Conservation (phyloP, 2,329 filamentous ascomycete species). For the Cordyceps militaris region DNA sequence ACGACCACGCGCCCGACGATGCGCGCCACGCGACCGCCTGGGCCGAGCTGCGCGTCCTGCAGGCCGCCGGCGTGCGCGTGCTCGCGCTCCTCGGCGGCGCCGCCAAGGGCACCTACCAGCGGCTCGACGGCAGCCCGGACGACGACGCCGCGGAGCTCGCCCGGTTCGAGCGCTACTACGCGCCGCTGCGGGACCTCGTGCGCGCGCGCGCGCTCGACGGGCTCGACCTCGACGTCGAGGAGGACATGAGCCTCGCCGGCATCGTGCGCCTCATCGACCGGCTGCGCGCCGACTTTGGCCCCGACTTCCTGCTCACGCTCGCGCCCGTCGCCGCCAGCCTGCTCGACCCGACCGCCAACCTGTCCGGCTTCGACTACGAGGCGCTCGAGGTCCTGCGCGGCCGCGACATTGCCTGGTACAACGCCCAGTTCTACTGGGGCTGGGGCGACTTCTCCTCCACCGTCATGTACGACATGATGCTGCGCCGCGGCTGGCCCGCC, state of each 20-base stretch:
- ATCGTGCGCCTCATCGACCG: conserved; percentile 61
- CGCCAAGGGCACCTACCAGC: conserved; percentile 61
- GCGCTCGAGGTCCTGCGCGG: conserved; percentile 63
- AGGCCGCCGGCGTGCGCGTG: conserved; percentile 68
- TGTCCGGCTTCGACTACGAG: conserved; percentile 78
- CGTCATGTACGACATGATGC: conserved; percentile 42
- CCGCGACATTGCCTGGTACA: conserved; percentile 72
- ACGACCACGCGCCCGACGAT: conserved; percentile 67
- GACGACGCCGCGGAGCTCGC: conserved; percentile 26
- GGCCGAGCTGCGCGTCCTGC: conserved; percentile 66
- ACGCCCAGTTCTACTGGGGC: conserved; percentile 87
- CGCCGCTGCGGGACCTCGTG: conserved; percentile 59
- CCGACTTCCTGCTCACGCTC: conserved; percentile 67
- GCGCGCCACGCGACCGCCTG: conserved; percentile 65
- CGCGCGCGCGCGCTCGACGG: conserved; percentile 57
- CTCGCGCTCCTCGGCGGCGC: conserved; percentile 85
- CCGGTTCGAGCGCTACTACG: conserved; percentile 68
- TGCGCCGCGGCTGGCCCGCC: conserved; percentile 62
- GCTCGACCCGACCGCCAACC: conserved; percentile 47
- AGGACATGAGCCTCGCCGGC: conserved; percentile 60
- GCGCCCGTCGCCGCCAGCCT: conserved; percentile 74
- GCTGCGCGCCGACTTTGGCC: conserved; percentile 61
- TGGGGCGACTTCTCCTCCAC: conserved; percentile 57
- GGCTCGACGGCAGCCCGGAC: conserved; percentile 45
- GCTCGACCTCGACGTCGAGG: conserved; percentile 74